phyloP scores from a whole-genome alignment of 768 basidiomycete species.

The Mycena venus region DNA sequence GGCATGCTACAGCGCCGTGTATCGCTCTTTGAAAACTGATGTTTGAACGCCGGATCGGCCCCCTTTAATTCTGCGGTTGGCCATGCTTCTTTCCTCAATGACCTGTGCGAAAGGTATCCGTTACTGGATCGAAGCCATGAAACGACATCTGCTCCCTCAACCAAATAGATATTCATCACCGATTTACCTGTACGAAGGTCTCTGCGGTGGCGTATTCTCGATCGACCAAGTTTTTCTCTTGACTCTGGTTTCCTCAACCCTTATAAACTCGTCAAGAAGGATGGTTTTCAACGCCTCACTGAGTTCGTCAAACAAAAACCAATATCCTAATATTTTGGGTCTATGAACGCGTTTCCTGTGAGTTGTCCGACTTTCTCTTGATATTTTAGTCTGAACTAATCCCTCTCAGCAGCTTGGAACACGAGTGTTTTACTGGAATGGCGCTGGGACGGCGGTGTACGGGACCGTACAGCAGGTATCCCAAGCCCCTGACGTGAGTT shows the following conservation, averaged over 20 bases:
- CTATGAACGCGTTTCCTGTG: conserved; percentile 83
- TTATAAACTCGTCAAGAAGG: conserved; percentile 38
- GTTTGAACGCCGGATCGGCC: conserved; percentile 21
- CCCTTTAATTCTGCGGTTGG: conserved; percentile 30
- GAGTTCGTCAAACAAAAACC: too few relatives aligned
- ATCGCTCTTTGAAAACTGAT: conserved; percentile 19
- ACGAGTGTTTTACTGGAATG: conserved; percentile 76
- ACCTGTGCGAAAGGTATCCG: conserved; percentile 22
- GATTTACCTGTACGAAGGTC: conserved; percentile 31
- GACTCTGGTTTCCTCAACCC: conserved; percentile 27
- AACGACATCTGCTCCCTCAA: conserved; percentile 21
- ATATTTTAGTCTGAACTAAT: conserved; percentile 29
- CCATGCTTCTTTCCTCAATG: conserved; percentile 32
- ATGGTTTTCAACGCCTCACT: too few relatives aligned
- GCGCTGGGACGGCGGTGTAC: conserved; percentile 66
- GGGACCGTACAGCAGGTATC: conserved; percentile 70
- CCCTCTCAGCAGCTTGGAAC: conserved; percentile 68
- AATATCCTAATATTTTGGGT: conserved; percentile 74
- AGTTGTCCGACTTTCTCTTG: conserved; percentile 41
- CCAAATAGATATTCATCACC: conserved; percentile 32
- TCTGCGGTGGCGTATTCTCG: conserved; percentile 30
- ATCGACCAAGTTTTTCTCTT: conserved; percentile 37
- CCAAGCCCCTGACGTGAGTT: conserved; percentile 69
- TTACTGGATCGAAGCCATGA: conserved; percentile 26
- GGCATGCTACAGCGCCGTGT: conserved; percentile 19